phyloP scores from a whole-genome alignment of 495 filamentous ascomycete genomes.

The Choiromyces venosus region DNA sequence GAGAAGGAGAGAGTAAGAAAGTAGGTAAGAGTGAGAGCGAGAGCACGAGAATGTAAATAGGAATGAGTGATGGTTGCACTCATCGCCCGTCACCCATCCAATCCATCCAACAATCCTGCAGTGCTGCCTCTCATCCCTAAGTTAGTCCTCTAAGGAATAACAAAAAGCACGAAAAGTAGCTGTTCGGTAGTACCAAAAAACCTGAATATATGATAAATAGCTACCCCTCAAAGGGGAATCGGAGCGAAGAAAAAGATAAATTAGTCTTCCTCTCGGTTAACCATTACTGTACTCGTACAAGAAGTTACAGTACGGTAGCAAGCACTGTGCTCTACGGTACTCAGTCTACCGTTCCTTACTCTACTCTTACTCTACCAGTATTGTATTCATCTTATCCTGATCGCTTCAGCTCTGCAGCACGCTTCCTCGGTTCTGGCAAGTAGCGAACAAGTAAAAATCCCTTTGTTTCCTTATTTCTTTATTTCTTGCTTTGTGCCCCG shows the following conservation, averaged over 20 bases:
- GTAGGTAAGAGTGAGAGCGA: background rate
- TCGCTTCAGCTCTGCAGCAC: background rate
- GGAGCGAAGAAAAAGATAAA: background rate
- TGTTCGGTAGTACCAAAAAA: background rate
- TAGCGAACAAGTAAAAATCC: constrained; percentile 3
- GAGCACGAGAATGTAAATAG: background rate
- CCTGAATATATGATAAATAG: background rate
- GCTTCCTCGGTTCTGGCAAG: background rate
- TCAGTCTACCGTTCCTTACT: background rate
- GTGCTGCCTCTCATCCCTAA: background rate
- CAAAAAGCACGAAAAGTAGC: background rate
- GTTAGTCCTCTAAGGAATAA: background rate
- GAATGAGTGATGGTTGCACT: background rate
- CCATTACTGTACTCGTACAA: background rate
- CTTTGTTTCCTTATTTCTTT: constrained; percentile 31
- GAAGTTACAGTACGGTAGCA: background rate
- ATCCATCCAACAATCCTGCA: background rate
- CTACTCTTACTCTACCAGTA: background rate
- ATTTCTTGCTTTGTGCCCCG: constrained; percentile 9
- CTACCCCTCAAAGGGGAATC: background rate
- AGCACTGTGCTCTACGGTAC: constrained; percentile 9
- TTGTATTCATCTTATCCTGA: background rate
- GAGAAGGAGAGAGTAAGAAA: background rate
- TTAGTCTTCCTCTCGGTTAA: background rate
- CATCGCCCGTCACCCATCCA: background rate